Evolutionary conservation across 805 yeast species (phyloP), one percentile per base, ranked within the genome.

Genomic region (Ogataea neopini): DNA sequence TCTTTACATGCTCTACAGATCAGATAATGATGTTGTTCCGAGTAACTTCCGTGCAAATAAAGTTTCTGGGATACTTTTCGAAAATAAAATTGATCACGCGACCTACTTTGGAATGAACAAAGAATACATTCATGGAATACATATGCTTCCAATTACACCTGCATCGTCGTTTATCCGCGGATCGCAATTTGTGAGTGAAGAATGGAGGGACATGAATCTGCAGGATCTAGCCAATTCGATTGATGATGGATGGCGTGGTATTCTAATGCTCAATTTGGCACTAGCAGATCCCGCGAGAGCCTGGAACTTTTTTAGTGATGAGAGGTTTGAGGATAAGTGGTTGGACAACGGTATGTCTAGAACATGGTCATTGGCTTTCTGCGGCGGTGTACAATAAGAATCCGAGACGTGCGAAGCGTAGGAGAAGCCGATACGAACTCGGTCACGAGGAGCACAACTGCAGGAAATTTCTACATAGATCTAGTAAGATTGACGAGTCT

Each of bases 101-200:
- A 85, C 91, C 2, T 86, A 79, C 58, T 86, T 86, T 59, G 90
- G 90, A 4, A 60, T 69, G 49, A 68, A 76, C 45, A 66, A 70
- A 34, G 83, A 84, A 63, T 85, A 79, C 57, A 84, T 83, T 44
- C 88, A 85, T 55, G 92, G 92, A 4, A 86, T 85, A 50, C 90
- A 86, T 62, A 86, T 85, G 90, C 60, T 86, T 32, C 91, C 91
- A 18, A 69, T 80, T 23, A 83, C 87, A 0, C 86, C 88, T 1
- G 72, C 74, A 14, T 79, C 86, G 19, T 72, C 83, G 1, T 76
- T 67, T 50, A 72, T 84, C 35, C 74, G 91, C 49, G 63, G 69
- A 14, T 74, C 83, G 1, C 57, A 60, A 11, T 81, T 77, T 63
- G 80, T 77, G 6, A 48, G 60, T 36, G 70, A 78, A 57, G 83